Percentiles rank a stretch among this genome's conserved stretches.
Conservation (phyloP, 306 rosid genomes). For the Trifolium subterraneum region DNA sequence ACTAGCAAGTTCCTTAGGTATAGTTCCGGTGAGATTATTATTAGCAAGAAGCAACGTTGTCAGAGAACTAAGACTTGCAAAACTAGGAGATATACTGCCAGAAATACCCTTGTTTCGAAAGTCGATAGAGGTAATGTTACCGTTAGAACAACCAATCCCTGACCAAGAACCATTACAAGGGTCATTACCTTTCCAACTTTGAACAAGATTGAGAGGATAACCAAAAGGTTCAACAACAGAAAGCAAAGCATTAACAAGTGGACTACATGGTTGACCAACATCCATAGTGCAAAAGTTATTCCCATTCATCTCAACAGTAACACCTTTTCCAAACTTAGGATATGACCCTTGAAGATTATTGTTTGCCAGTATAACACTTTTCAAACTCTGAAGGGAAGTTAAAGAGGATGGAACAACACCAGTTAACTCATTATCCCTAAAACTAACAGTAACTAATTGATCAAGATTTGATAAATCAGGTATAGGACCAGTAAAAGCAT, state of each 20-base stretch:
- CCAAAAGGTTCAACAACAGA: conserved; percentile 55
- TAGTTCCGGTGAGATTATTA: conserved; percentile 62
- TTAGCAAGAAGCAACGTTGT: conserved; percentile 52
- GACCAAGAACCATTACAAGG: neutral
- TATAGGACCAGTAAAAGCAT: conserved; percentile 77
- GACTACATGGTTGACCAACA: conserved; percentile 57
- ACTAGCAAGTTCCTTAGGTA: conserved; percentile 62
- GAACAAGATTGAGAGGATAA: conserved; percentile 48
- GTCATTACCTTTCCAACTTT: neutral
- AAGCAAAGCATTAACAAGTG: conserved; percentile 57
- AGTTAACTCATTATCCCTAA: conserved; percentile 73
- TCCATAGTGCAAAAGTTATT: conserved; percentile 58
- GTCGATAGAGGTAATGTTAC: neutral
- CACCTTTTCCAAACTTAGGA: conserved; percentile 54
- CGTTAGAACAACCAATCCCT: neutral
- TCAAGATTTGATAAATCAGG: conserved; percentile 63
- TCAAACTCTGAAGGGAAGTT: conserved; percentile 44
- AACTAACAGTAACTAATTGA: conserved; percentile 43
- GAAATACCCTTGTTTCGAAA: neutral
- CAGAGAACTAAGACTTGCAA: conserved; percentile 51
- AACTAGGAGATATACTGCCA: conserved; percentile 73
- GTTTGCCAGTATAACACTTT: conserved; percentile 61
- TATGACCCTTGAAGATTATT: conserved; percentile 77
- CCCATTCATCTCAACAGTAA: conserved; percentile 45
- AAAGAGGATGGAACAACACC: conserved; percentile 78